Evolutionary conservation across 768 basidiomycete genomes (phyloP), one percentile per base, ranked within the genome.

Genomic region (Trametes cubensis): DNA sequence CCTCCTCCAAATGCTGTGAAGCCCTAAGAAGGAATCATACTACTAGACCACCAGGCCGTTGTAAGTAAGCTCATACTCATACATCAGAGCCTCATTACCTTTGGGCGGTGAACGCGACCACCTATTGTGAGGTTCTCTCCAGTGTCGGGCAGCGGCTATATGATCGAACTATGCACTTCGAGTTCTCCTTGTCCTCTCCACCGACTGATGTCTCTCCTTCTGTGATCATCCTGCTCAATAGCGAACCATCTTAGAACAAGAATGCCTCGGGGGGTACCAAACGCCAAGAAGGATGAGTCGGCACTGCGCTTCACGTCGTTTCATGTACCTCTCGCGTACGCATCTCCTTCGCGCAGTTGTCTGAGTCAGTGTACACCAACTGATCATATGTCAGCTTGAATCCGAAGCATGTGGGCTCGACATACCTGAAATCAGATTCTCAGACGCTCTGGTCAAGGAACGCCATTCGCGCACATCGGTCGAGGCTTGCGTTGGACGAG

Each of bases 191-290:
- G n/a, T 45, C 17, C 6, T 34, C n/a, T 30, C 46, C 18, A 11
- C 1, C 30, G 28, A 18, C 28, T n/a, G 15, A 21, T n/a, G 45
- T 8, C 6, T 23, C 0, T 10, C 23, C 10, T 45, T 45, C 15
- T 14, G 10, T 26, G 13, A 23, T n/a, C 15, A 23, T 8, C 26
- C 17, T 42, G 15, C 53, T 20, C 2, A 40, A 20, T 8, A 23
- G 11, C 8, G 28, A 20, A 13, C 14, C 10, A 23, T 34, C 23
- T 20, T 23, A 6, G 14, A 8, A 18, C 10, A 20, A 65, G n/a
- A 34, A 92, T 92, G 91, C 91, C 91, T 62, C 83, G 91, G 74
- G 91, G 91, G 61, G 83, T 92, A 49, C 90, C 92, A 30, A 91
- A 90, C 69, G 85, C 83, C 28, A 89, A 86, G 74, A 83, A 85